Conservation (phyloP, 2,329 filamentous ascomycete species). For the Canariomyces notabilis region DNA sequence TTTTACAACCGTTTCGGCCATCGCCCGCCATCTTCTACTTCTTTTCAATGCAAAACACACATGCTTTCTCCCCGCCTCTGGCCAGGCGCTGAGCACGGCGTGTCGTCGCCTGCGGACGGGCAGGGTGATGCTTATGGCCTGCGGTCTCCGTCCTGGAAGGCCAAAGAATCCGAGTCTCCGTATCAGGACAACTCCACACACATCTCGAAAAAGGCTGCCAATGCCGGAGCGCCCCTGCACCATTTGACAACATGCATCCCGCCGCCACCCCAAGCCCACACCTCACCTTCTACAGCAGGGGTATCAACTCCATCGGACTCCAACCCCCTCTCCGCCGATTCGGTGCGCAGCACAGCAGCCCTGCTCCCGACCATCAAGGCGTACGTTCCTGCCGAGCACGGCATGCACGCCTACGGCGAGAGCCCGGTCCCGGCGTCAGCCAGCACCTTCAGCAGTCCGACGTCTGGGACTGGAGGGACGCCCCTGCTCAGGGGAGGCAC, state of each 20-base stretch:
- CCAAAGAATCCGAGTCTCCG: conserved; percentile 13
- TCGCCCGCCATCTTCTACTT: conserved; percentile 42
- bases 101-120: conserved; percentile 16
- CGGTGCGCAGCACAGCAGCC: conserved; percentile 32
- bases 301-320: conserved; percentile 27
- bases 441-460: conserved; percentile 17
- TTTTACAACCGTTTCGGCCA: conserved; percentile 25
- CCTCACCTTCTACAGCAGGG: conserved; percentile 25
- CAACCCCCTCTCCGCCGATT: conserved; percentile 27
- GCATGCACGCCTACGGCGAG: conserved; percentile 10
- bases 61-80: conserved; percentile 37
- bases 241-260: conserved; percentile 25
- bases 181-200: conserved; percentile 6
- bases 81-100: conserved; percentile 29
- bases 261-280: conserved; percentile 20
- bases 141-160: conserved; percentile 21
- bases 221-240: conserved; percentile 19
- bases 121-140: conserved; percentile 15
- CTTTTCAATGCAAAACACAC: conserved; percentile 48
- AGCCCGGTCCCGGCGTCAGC: background rate
- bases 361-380: conserved; percentile 30
- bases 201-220: conserved; percentile 12
- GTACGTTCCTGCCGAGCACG: conserved; percentile 30
- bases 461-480: conserved; percentile 14
- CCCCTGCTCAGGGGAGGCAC: conserved; percentile 16